A percentile compares a stretch with the other conserved stretches of the same genome.
Conservation (phyloP, 2,329 filamentous ascomycete species). For the Cryphonectria naterciae region DNA sequence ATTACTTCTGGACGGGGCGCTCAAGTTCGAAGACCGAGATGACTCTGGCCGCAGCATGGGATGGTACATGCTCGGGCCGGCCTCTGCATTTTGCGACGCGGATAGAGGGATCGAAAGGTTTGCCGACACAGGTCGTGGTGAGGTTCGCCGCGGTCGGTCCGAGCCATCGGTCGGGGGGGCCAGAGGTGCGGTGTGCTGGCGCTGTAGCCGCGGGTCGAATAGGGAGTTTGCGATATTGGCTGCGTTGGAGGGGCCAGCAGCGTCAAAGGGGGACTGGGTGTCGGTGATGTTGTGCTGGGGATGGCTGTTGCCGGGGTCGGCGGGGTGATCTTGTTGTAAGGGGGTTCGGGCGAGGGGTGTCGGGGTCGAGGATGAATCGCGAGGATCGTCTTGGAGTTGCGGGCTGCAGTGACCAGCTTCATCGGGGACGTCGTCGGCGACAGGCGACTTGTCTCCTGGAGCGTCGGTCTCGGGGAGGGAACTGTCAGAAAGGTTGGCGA, state of each 20-base stretch:
- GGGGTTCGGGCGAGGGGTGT: slow-evolving; percentile 30
- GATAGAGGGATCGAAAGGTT: slow-evolving; percentile 36
- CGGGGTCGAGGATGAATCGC: slow-evolving; percentile 17
- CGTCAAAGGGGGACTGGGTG: slow-evolving; percentile 10
- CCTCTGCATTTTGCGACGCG: slow-evolving; percentile 41
- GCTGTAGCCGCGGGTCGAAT: slow-evolving; percentile 4
- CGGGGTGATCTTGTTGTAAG: slow-evolving; percentile 8
- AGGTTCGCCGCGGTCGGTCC: slow-evolving; percentile 29
- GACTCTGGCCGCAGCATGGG: slow-evolving; percentile 58
- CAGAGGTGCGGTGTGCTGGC: slow-evolving; percentile 26
- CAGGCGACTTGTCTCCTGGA: slow-evolving; percentile 38
- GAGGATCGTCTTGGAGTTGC: slow-evolving; percentile 18
- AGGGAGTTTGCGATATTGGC: slow-evolving; percentile 21
- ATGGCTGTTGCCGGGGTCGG: slow-evolving; percentile 13
- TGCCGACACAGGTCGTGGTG: slow-evolving; percentile 40
- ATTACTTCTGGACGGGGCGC: slow-evolving; percentile 61
- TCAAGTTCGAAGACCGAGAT: slow-evolving; percentile 60
- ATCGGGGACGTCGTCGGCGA: slow-evolving; percentile 37
- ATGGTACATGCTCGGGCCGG: slow-evolving; percentile 37
- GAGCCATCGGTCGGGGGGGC: slow-evolving; percentile 16
- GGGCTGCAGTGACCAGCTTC: slow-evolving; percentile 33
- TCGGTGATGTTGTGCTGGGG: slow-evolving; percentile 14
- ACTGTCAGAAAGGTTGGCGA: slow-evolving; percentile 88
- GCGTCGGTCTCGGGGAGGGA: slow-evolving; percentile 44
- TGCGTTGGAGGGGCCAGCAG: slow-evolving; percentile 23